Percentiles rank a stretch among this genome's conserved stretches.
Conservation (phyloP, 331 rosid genomes). For the Stylosanthes scabra region DNA sequence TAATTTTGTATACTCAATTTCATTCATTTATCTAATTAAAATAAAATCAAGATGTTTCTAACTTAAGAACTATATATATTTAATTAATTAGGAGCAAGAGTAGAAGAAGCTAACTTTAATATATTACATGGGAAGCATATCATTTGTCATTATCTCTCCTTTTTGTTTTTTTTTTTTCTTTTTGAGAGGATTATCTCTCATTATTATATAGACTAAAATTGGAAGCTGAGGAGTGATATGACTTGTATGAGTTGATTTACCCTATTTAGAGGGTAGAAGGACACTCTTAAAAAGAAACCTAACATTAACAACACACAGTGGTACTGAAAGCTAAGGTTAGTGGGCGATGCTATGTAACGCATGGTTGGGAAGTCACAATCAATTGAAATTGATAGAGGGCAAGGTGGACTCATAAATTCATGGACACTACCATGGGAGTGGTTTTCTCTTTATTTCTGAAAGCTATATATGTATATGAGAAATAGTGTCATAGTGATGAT, state of each 20-base stretch:
- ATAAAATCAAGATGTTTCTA: too few relatives aligned
- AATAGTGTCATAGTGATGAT: too few relatives aligned
- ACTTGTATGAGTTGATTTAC: constrained; percentile 49
- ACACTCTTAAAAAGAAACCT: constrained; percentile 39
- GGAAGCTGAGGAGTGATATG: constrained; percentile 34
- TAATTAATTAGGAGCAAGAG: too few relatives aligned
- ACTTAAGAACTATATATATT: too few relatives aligned
- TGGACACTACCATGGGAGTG: constrained; percentile 20
- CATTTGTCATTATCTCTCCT: constrained; percentile 29
- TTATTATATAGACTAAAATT: constrained; percentile 19
- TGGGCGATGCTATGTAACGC: constrained; percentile 18
- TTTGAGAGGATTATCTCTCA: constrained; percentile 8
- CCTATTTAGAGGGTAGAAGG: constrained; percentile 22
- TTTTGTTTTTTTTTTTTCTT: too few relatives aligned
- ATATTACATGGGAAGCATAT: constrained; percentile 30
- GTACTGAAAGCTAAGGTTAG: constrained; percentile 26
- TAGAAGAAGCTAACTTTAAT: background rate
- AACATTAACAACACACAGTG: constrained; percentile 42
- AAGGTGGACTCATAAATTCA: constrained; percentile 33
- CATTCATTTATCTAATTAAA: too few relatives aligned
- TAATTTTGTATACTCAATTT: too few relatives aligned
- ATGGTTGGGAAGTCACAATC: constrained; percentile 54
- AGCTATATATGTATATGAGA: too few relatives aligned
- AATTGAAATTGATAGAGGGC: background rate
- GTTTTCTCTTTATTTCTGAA: background rate